Percentiles rank a stretch among this genome's conserved stretches.
These are phyloP conservation scores for Paratinospora sagittata DNA, from an alignment of 164 flowering plant species.

Conservation along the genomic window DNA sequence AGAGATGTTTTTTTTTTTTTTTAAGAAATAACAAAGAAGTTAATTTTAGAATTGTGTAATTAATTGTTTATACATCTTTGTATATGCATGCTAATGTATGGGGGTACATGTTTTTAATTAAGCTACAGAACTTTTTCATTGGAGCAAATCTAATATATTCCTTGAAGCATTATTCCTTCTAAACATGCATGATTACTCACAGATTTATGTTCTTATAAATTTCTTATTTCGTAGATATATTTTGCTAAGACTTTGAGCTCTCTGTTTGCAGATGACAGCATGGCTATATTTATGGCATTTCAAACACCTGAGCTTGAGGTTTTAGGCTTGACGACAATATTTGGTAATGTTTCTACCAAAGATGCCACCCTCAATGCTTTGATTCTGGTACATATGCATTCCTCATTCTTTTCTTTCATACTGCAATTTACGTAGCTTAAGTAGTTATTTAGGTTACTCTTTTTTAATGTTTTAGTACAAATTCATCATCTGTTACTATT, in stretches of 20 bases:
- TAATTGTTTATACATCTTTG: too few species aligned
- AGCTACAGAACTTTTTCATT: too few species aligned
- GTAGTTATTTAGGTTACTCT: background rate
- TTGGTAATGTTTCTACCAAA: slow-evolving; percentile 76
- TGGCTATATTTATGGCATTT: slow-evolving; percentile 97
- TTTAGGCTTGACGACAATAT: slow-evolving; percentile 82
- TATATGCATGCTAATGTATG: too few species aligned
- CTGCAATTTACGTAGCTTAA: background rate
- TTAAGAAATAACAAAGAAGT: too few species aligned
- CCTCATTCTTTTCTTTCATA: slow-evolving; percentile 1
- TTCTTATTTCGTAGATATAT: background rate
- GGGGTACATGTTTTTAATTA: too few species aligned
- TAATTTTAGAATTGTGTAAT: too few species aligned
- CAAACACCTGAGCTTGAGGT: slow-evolving; percentile 71
- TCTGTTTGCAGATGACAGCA: slow-evolving; percentile 65
- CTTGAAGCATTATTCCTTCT: background rate
- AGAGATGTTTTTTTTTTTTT: too few species aligned
- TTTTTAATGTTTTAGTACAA: slow-evolving; percentile 14
- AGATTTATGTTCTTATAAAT: background rate
- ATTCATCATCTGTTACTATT: slow-evolving; percentile 37
- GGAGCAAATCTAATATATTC: too few species aligned
- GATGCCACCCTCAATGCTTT: slow-evolving; percentile 89
- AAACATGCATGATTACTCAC: background rate
- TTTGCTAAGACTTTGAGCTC: background rate
- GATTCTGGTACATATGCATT: slow-evolving; percentile 56